Base-by-base conservation (phyloP, 139 green algal genomes). In the Chlamydomonas sphaeroides region DNA sequence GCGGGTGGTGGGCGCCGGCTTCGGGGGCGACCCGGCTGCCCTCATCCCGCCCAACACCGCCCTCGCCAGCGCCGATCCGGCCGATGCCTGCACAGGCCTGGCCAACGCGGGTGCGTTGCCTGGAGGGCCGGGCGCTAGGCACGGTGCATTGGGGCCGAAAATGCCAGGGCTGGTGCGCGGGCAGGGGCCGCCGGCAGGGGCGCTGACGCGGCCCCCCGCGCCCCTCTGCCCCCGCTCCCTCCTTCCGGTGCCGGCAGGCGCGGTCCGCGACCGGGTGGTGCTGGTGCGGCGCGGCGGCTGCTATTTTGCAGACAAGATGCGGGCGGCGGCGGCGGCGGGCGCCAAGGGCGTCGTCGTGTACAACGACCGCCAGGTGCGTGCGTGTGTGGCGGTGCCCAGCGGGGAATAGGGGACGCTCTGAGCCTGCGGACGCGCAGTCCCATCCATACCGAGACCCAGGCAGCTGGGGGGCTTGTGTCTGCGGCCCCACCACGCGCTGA, bases 211-310 rank as follows among this genome's bases (percentile, higher is more conserved):
- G n/a, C n/a, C n/a, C n/a, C n/a, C n/a, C n/a, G n/a, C n/a, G n/a
- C n/a, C 4, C 67, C 67, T 41, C 67, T 35, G 11, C 68, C 38
- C 53, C 53, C 15, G 25, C 26, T 45, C 10, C 28, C 39, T 1
- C 20, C 32, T 32, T 45, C 26, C 28, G 48, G n/a, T 45, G 20
- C 18, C 49, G 10, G n/a, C 80, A 68, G 68, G 53, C 18, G 63
- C 20, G 4, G 66, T 93, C 3, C 18, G 49, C 17, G 90, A 89
- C 36, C 80, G 69, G 14, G 74, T 97, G 1, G 85, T 96, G 65
- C 36, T 80, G 28, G 85, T 98, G 5, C 71, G 92, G 2, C 32
- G 88, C 26, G 74, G 95, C 36, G 91, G 95, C 56, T 98, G 95
- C 90, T 82, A 84, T 36, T 96, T 96, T 49, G 41, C 66, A 15